Conservation (phyloP, 495 filamentous ascomycete genomes). For the Poronia punctata region DNA sequence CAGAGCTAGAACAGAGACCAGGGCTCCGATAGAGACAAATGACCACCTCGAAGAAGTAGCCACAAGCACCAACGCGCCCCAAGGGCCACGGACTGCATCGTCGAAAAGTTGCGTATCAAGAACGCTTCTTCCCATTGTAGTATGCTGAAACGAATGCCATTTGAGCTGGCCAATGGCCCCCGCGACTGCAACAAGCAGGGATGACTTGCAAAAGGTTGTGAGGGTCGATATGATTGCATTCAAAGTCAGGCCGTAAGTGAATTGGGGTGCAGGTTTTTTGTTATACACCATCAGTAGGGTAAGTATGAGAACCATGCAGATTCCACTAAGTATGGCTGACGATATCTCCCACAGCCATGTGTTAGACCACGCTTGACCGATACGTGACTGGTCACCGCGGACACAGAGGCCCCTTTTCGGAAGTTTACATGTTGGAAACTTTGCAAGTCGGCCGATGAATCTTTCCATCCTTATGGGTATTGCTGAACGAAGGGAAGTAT, state of each 20-base stretch:
- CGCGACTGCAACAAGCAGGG: neutral
- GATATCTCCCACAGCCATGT: constrained; percentile 1
- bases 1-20: neutral
- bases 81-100: neutral
- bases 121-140: neutral
- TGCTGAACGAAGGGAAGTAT: too few species aligned
- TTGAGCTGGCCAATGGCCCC: neutral
- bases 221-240: constrained; percentile 1
- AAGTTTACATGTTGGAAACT: too few species aligned
- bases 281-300: neutral
- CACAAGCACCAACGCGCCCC: neutral
- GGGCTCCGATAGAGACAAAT: neutral
- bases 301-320: neutral
- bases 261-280: neutral
- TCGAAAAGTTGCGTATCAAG: neutral
- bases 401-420: too few species aligned
- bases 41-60: neutral
- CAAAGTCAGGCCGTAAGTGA: neutral
- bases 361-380: neutral
- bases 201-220: neutral
- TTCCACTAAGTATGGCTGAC: neutral
- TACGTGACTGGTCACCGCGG: too few species aligned
- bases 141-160: neutral
- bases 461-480: too few species aligned
- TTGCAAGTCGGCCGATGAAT: too few species aligned